phyloP scores from a whole-genome alignment of 768 basidiomycete genomes.

The Podaxis mareebaensis region DNA sequence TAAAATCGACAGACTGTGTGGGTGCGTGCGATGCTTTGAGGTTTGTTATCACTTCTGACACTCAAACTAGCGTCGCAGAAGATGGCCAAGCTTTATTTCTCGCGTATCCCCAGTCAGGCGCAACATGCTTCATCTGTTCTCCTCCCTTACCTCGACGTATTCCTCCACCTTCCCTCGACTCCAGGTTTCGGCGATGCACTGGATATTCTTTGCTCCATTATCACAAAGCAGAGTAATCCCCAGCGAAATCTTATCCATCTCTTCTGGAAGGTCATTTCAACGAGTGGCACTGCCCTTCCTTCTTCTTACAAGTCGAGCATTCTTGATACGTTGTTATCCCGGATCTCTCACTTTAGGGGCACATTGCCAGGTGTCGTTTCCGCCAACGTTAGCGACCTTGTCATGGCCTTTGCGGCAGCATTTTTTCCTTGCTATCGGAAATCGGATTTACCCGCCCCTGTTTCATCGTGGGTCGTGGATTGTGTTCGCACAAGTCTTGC shows the following conservation, averaged over 20 bases:
- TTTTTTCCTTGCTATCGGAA: constrained; percentile 3
- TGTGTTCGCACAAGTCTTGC: background rate
- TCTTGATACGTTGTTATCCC: constrained; percentile 35
- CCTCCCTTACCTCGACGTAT: constrained; percentile 43
- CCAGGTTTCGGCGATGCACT: background rate
- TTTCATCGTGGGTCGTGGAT: background rate
- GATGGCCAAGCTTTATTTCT: constrained; percentile 42
- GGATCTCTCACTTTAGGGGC: constrained; percentile 23
- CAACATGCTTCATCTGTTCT: constrained; percentile 41
- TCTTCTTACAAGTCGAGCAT: constrained; percentile 31
- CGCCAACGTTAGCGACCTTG: background rate
- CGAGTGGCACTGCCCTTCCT: constrained; percentile 26
- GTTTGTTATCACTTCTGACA: background rate
- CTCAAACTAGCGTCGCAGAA: constrained; percentile 18
- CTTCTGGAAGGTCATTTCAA: constrained; percentile 41
- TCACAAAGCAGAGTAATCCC: constrained; percentile 28
- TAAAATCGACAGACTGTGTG: background rate
- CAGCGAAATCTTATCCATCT: constrained; percentile 26
- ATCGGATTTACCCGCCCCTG: background rate
- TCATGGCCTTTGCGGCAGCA: constrained; percentile 4
- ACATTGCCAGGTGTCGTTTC: too few relatives aligned
- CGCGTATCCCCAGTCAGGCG: constrained; percentile 32
- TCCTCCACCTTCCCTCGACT: constrained; percentile 25
- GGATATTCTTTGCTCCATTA: background rate
- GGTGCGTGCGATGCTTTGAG: constrained; percentile 9